phyloP scores from a whole-genome alignment of 306 rosid genomes.

The Betula pendula region DNA sequence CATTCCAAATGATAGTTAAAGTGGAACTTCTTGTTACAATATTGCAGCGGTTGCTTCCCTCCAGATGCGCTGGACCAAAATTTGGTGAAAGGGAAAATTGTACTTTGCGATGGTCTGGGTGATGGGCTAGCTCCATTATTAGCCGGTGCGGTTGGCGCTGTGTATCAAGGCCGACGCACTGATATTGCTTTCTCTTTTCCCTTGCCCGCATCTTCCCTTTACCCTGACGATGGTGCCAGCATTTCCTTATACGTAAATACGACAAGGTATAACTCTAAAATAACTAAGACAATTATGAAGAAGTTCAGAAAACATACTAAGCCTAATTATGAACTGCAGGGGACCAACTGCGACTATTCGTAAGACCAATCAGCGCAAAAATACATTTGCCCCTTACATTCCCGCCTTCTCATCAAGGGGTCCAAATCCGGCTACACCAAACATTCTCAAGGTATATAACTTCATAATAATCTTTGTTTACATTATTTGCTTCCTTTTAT shows the following conservation, averaged over 20 bases:
- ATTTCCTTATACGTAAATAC: constrained; percentile 25
- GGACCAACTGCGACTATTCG: no score
- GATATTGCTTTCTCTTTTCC: neutral
- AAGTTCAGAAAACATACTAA: no score
- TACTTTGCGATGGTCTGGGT: constrained; percentile 31
- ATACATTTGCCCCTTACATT: no score
- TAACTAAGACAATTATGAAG: no score
- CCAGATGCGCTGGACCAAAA: constrained; percentile 25
- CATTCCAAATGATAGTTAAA: neutral
- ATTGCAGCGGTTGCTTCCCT: rapidly evolving
- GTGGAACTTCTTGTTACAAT: neutral
- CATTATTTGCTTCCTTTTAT: no score
- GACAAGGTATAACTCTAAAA: neutral
- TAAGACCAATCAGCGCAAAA: no score
- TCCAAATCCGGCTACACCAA: no score
- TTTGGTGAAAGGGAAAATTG: constrained; percentile 47
- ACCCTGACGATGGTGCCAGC: neutral
- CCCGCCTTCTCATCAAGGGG: no score
- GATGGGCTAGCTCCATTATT: neutral
- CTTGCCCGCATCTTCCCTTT: constrained; percentile 33
- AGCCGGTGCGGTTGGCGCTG: constrained; percentile 36
- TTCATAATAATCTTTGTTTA: no score
- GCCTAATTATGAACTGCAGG: no score
- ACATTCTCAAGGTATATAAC: no score
- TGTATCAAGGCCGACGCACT: neutral